Conservation (phyloP, 2,329 filamentous ascomycete species). For the Exophiala phaeomuriformis region DNA sequence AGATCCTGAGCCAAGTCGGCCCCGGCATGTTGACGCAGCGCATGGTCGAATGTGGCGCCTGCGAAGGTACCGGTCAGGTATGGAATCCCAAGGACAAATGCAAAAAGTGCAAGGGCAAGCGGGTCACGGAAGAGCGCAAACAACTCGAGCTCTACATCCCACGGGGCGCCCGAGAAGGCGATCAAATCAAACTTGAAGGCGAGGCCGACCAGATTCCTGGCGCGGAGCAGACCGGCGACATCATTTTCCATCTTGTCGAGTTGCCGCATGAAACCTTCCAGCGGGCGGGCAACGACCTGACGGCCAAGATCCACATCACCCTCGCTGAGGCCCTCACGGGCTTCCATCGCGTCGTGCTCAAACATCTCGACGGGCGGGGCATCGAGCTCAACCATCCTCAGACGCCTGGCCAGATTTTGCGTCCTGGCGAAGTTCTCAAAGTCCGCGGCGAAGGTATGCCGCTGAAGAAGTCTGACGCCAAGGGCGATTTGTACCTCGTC, state of each 20-base stretch:
- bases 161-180: conserved; percentile 54
- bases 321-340: conserved; percentile 78
- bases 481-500: conserved; percentile 79
- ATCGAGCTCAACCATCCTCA: conserved; percentile 72
- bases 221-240: conserved; percentile 82
- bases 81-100: conserved; percentile 96
- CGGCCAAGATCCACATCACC: conserved; percentile 71
- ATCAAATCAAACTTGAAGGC: conserved; percentile 81
- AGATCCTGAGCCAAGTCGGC: conserved; percentile 73
- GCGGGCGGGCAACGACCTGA: conserved; percentile 75
- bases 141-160: conserved; percentile 87
- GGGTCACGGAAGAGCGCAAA: conserved; percentile 81
- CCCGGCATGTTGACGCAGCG: conserved; percentile 79
- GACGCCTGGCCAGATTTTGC: conserved; percentile 69
- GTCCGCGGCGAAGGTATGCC: conserved; percentile 91
- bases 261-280: conserved; percentile 73
- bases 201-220: conserved; percentile 83
- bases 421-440: conserved; percentile 78
- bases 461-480: conserved; percentile 71
- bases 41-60: conserved; percentile 71
- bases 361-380: conserved; percentile 86
- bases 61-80: conserved; percentile 74
- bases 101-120: conserved; percentile 96
- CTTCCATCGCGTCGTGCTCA: conserved; percentile 83
- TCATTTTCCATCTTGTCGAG: conserved; percentile 82